Conservation (phyloP, 805 yeast genomes). For the Komagataella mondaviorum region DNA sequence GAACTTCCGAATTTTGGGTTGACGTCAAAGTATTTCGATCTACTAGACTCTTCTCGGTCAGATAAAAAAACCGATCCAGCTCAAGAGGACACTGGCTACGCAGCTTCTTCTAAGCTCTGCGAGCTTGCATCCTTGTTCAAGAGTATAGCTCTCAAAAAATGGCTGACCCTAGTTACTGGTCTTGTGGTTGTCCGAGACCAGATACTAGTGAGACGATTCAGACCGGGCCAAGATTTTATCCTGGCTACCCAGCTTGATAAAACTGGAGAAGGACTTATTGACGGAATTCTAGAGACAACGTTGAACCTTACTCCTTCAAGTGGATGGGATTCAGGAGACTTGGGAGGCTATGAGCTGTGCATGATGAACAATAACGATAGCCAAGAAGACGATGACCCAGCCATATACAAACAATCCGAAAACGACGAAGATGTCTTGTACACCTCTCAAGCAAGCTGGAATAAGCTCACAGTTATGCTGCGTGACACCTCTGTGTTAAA, state of each 20-base stretch:
- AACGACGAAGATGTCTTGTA: slow-evolving; percentile 67
- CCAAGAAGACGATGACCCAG: slow-evolving; percentile 68
- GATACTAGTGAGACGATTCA: slow-evolving; percentile 66
- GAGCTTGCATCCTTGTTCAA: slow-evolving; percentile 46
- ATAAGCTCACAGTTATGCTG: slow-evolving; percentile 59
- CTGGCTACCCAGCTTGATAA: slow-evolving; percentile 51
- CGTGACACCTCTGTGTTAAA: slow-evolving; percentile 81
- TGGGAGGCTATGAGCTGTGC: slow-evolving; percentile 89
- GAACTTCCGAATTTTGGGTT: slow-evolving; percentile 42
- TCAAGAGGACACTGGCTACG: slow-evolving; percentile 13
- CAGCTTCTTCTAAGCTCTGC: slow-evolving; percentile 24
- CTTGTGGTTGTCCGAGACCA: slow-evolving; percentile 52
- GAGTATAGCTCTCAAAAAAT: slow-evolving; percentile 51
- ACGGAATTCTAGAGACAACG: slow-evolving; percentile 63
- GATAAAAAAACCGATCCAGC: not conserved
- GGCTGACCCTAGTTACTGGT: slow-evolving; percentile 52
- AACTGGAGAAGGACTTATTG: slow-evolving; percentile 24
- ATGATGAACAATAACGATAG: slow-evolving; percentile 44
- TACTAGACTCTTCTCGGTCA: not conserved
- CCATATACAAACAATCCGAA: slow-evolving; percentile 56
- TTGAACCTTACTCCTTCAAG: slow-evolving; percentile 67
- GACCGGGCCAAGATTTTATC: slow-evolving; percentile 92
- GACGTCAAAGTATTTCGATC: slow-evolving; percentile 3
- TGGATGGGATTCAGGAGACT: slow-evolving; percentile 82
- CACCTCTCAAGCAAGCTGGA: slow-evolving; percentile 77